These are phyloP conservation scores for Aspergillus sp. DNA, from an alignment of 2,329 filamentous ascomycete genomes.

Conservation along the genomic window DNA sequence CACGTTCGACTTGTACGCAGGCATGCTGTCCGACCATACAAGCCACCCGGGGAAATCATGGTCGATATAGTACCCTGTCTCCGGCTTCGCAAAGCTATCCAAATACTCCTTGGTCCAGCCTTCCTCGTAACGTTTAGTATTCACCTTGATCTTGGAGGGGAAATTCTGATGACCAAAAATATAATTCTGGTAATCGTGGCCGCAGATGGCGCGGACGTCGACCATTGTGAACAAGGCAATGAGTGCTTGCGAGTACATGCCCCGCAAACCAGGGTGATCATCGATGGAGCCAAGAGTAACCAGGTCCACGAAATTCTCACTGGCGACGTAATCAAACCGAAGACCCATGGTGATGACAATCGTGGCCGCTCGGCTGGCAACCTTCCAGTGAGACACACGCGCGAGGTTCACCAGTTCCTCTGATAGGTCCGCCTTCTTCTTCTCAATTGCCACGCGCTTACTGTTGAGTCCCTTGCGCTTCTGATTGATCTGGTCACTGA, in stretches of 20 bases:
- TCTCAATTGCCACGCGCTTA: slow-evolving; percentile 69
- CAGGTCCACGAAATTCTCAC: slow-evolving; percentile 71
- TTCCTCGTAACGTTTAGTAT: slow-evolving; percentile 65
- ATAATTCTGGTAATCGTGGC: slow-evolving; percentile 80
- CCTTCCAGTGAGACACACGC: slow-evolving; percentile 87
- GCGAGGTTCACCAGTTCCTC: slow-evolving; percentile 72
- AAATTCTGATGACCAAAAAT: slow-evolving; percentile 71
- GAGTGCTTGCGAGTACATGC: slow-evolving; percentile 72
- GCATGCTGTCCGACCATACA: slow-evolving; percentile 84
- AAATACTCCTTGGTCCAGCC: slow-evolving; percentile 74
- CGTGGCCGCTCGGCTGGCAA: slow-evolving; percentile 78
- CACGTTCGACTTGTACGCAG: slow-evolving; percentile 66
- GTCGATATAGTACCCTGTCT: slow-evolving; percentile 83
- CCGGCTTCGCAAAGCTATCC: slow-evolving; percentile 64
- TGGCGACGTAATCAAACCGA: slow-evolving; percentile 82
- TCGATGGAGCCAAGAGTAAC: slow-evolving; percentile 78
- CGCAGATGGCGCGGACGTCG: slow-evolving; percentile 76
- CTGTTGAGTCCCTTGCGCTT: slow-evolving; percentile 67
- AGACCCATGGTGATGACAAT: slow-evolving; percentile 86
- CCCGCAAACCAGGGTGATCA: slow-evolving; percentile 75
- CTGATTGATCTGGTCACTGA: slow-evolving; percentile 45
- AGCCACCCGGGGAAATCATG: slow-evolving; percentile 92
- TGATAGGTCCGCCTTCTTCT: slow-evolving; percentile 71
- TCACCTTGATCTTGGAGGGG: slow-evolving; percentile 65
- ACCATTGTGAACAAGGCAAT: slow-evolving; percentile 74